Conservation (phyloP, 176 grass and related monocot genomes). For the Urochloa ruziziensis region DNA sequence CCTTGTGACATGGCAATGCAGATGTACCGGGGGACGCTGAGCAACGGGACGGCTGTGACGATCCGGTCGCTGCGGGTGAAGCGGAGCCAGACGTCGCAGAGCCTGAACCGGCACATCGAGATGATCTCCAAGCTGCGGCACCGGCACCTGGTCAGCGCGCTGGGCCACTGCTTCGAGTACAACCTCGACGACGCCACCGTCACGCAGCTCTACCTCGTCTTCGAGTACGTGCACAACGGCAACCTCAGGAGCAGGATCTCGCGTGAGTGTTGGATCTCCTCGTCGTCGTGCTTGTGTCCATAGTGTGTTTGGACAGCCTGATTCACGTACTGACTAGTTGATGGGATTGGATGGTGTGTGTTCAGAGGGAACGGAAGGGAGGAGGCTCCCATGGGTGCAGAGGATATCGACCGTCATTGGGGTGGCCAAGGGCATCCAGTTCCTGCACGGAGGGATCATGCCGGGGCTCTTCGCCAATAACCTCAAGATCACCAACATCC, state of each 20-base stretch:
- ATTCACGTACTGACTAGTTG: not conserved
- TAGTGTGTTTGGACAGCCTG: not conserved
- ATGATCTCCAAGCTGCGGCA: conserved; percentile 78
- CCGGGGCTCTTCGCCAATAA: conserved; percentile 85
- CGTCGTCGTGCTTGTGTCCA: no score
- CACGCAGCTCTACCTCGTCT: conserved; percentile 64
- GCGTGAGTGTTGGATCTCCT: conserved; percentile 17
- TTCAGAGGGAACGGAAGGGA: conserved; percentile 68
- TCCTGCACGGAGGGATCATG: conserved; percentile 81
- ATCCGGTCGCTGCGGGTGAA: conserved; percentile 62
- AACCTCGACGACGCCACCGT: conserved; percentile 56
- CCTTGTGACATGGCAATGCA: not conserved
- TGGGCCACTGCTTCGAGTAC: conserved; percentile 76
- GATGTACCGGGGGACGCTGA: conserved; percentile 71
- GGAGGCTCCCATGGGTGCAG: conserved; percentile 68
- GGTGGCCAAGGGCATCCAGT: conserved; percentile 84
- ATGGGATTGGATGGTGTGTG: not conserved
- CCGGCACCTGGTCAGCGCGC: conserved; percentile 73
- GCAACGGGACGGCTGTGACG: conserved; percentile 52
- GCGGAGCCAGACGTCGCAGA: conserved; percentile 51
- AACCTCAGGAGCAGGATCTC: conserved; percentile 74
- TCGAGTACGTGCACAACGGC: conserved; percentile 75
- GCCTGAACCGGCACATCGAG: conserved; percentile 71
- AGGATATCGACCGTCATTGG: conserved; percentile 64
- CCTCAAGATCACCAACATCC: conserved; percentile 75